Evolutionary conservation across 2,329 filamentous ascomycete species (phyloP), one percentile per base, ranked within the genome.

Genomic region (Clonostachys byssicola): DNA sequence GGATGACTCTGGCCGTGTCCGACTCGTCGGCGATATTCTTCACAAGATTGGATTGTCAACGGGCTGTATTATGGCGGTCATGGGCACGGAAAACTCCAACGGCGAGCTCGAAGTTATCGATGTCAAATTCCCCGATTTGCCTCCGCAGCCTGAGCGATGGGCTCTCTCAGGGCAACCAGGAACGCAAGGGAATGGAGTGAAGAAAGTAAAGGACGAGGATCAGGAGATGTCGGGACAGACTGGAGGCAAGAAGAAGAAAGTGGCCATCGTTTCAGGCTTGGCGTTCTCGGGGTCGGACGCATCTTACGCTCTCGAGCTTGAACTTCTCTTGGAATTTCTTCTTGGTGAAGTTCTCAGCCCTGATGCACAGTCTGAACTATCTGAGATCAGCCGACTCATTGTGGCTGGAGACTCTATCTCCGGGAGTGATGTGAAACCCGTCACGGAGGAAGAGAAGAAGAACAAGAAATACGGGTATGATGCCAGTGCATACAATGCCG

Each of bases 381-480:
- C 83, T 1, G 77, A 77, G 13, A 95, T 99, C 53, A 89, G 86
- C 50, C 82, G 92, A 14, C 79, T 99, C 17, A 83, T 99, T 54
- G 89, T 99, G 55, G 92, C 92, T 1, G 94, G 94, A 39, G 92
- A 97, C 67, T 95, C 91, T 2, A 83, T 97, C 44, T 92, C 89
- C 1, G 80, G 95, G 17, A 64, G 67, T 4, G 60, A 65, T 4
- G 64, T 64, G n/a, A 60, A 61, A 38, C 23, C 23, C 9, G 23
- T 30, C 23, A 54, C 56, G 3, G 61, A 70, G 51, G 61, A 75
- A 50, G 62, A 75, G 60, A 74, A 70, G 50, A 56, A 59, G 2
- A 51, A 75, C 44, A 95, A 90, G 65, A 96, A 95, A 63, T 97
- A 96, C 68, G 92, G 94, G 50, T 97, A 97, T 70, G 94, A 99